Percentiles rank a stretch among this genome's conserved stretches.
These are phyloP conservation scores for Penicillium canariense DNA, from an alignment of 495 filamentous ascomycete species.

Conservation along the genomic window DNA sequence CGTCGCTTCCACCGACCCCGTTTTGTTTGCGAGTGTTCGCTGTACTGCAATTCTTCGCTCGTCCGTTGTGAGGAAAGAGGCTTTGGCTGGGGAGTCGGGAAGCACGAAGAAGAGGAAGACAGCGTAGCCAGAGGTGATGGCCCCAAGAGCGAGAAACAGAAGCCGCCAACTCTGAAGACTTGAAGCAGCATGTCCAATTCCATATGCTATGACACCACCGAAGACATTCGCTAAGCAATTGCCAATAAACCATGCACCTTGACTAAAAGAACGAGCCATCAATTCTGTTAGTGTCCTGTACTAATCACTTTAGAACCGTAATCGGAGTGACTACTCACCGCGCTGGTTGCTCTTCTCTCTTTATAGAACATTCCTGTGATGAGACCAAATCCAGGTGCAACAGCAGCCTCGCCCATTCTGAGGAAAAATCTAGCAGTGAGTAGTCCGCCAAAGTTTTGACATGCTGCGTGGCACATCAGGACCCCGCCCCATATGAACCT, in stretches of 20 bases:
- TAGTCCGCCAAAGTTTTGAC: constrained; percentile 43
- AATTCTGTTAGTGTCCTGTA: constrained; percentile 13
- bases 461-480: constrained; percentile 38
- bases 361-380: constrained; percentile 58
- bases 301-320: not conserved
- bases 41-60: constrained; percentile 47
- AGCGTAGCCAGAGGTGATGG: constrained; percentile 37
- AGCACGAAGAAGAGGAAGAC: constrained; percentile 42
- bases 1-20: constrained; percentile 42
- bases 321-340: constrained; percentile 24
- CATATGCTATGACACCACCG: constrained; percentile 55
- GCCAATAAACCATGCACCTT: constrained; percentile 40
- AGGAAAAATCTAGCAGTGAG: constrained; percentile 44
- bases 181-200: constrained; percentile 42
- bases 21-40: constrained; percentile 41
- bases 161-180: constrained; percentile 41
- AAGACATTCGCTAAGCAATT: constrained; percentile 48
- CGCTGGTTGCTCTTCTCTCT: constrained; percentile 49
- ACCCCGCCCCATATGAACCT: constrained; percentile 24
- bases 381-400: constrained; percentile 42
- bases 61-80: constrained; percentile 36
- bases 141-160: constrained; percentile 43
- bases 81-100: constrained; percentile 49
- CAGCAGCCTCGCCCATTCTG: constrained; percentile 19
- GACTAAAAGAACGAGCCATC: constrained; percentile 25